Percentiles rank a stretch among this genome's conserved stretches.
Evolutionary conservation across 2,329 filamentous ascomycete species (phyloP).

Genomic region (Trichophyton rubrum): DNA sequence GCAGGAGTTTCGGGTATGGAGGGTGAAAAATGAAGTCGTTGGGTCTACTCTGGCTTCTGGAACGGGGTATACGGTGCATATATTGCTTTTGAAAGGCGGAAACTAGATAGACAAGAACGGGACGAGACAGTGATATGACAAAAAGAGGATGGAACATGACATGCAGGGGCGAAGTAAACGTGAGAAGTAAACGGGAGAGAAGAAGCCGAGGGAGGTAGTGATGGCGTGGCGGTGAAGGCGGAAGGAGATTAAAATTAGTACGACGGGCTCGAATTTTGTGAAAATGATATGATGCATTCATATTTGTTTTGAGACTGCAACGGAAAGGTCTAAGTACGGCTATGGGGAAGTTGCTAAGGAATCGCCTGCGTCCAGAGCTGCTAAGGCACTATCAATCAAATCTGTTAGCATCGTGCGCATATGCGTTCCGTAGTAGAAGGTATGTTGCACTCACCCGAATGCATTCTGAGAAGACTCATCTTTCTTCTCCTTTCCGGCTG

Average conservation of each 20-base stretch:
- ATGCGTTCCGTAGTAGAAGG: not conserved
- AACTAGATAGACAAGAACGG: not conserved
- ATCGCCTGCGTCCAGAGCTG: conserved; percentile 34
- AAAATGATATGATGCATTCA: too few species aligned
- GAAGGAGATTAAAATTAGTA: too few species aligned
- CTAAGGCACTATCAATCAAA: conserved; percentile 31
- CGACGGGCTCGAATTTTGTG: too few species aligned
- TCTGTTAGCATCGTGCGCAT: not conserved
- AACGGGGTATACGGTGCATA: conserved; percentile 70
- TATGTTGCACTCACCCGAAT: conserved; percentile 61
- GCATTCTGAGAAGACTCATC: conserved; percentile 66
- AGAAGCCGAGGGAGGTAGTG: too few species aligned
- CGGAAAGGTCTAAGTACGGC: too few species aligned
- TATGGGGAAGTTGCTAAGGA: conserved; percentile 36
- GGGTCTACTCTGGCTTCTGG: conserved; percentile 47
- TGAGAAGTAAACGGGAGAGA: too few species aligned
- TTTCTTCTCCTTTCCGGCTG: conserved; percentile 49
- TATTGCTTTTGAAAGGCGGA: conserved; percentile 48
- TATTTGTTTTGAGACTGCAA: too few species aligned
- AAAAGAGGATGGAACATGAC: not conserved
- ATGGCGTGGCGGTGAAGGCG: too few species aligned
- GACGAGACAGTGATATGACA: not conserved
- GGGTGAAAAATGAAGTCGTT: conserved; percentile 53
- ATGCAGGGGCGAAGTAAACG: too few species aligned
- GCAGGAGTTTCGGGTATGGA: conserved; percentile 59